Base-by-base conservation (phyloP, 1,139 yeast species). In the Torulaspora globosa region DNA sequence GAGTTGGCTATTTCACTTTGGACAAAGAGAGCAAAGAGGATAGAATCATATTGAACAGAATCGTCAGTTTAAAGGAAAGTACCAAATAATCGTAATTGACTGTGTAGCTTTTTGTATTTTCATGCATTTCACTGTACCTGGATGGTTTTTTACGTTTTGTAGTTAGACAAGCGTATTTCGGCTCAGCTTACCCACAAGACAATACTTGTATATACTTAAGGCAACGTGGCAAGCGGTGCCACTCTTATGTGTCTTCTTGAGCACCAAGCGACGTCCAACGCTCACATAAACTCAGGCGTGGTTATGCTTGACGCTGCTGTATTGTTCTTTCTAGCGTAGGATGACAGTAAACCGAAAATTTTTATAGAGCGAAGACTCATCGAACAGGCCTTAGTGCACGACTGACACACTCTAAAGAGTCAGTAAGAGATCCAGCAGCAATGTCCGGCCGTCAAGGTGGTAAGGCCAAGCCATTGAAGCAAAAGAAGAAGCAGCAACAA, bases 1-100 rank as follows among this genome's bases (percentile, higher is more conserved):
- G 99, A 70, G 92, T 88, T 43, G 99, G 98, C 21, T 92, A 92
- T 70, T 94, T 90, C 78, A 84, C 96, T 65, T 70, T 88, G 67
- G 99, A 94, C 65, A 79, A 77, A 59, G 97, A 92, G 54, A 72
- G 88, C 46, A 71, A 73, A 5, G 74, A 70, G 18, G 82, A 77
- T 39, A 73, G 70, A 50, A 70, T 88, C 56, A 76, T 90, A 35
- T 73, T 94, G 65, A 90, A 90, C 70, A 78, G 96, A 66, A 87
- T 89, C 61, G 97, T 90, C 39, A 82, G 95, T 9, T 77, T 90
- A 68, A 90, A 89, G 72, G 97, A 89, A 30, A 66, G 56, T 34
- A 47, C 58, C 18, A 58, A 57, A 51, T 57, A 48, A 23, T 31
- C 15, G 11, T 15, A 11, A 23, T 23, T 23, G 8, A 8, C n/a